These are phyloP conservation scores for Oryza longistaminata DNA, from an alignment of 176 grass and related monocot species.

Conservation along the genomic window DNA sequence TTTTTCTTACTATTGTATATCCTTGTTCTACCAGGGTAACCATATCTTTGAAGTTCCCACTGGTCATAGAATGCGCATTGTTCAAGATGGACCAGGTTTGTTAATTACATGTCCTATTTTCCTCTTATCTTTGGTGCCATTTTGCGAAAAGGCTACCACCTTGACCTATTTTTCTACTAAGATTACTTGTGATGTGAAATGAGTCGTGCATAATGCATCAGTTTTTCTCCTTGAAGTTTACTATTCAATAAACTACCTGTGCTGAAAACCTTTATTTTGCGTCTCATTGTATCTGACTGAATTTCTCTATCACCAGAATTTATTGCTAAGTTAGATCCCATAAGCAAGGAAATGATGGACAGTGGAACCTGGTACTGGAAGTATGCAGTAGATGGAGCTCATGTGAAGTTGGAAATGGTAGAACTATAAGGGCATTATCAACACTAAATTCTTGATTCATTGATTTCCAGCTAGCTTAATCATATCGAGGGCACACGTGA, in stretches of 20 bases:
- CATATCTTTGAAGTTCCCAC: constrained; percentile 86
- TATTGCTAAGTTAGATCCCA: constrained; percentile 59
- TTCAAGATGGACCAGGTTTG: constrained; percentile 60
- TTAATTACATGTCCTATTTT: constrained; percentile 3
- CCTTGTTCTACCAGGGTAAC: constrained; percentile 58
- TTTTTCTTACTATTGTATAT: constrained; percentile 34
- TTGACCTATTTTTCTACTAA: background rate
- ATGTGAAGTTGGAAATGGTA: constrained; percentile 85
- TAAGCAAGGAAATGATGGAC: constrained; percentile 55
- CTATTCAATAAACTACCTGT: background rate
- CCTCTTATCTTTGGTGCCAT: background rate
- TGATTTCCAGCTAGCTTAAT: constrained; percentile 38
- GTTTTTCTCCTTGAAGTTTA: background rate
- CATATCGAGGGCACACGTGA: constrained; percentile 5
- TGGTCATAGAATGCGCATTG: constrained; percentile 74
- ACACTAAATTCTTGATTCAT: constrained; percentile 55
- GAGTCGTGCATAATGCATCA: background rate
- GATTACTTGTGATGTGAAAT: background rate
- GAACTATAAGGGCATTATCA: constrained; percentile 45
- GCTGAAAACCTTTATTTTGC: background rate
- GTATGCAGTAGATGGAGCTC: constrained; percentile 53
- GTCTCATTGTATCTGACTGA: constrained; percentile 7
- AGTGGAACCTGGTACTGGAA: constrained; percentile 86
- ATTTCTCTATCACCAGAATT: constrained; percentile 53
- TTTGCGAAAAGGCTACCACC: background rate